Percentiles rank a stretch among this genome's conserved stretches.
phyloP scores from a whole-genome alignment of 2,329 filamentous ascomycete species.

The Colletotrichum karsti region DNA sequence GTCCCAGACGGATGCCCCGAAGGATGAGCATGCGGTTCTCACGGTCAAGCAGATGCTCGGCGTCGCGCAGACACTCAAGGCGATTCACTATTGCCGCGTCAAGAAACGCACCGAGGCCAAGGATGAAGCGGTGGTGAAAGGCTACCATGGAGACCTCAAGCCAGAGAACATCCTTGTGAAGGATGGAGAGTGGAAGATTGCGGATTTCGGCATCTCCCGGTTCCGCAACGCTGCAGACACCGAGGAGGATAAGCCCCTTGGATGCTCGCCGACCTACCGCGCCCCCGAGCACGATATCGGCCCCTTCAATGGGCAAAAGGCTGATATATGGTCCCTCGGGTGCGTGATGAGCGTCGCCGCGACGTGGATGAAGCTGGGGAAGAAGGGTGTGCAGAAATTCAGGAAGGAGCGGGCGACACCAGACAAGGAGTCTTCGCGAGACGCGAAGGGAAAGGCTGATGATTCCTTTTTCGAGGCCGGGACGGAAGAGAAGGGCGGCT shows the following conservation, averaged over 20 bases:
- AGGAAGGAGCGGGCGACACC: not conserved
- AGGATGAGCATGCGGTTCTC: not conserved
- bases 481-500: not conserved
- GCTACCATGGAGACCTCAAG: constrained; percentile 4
- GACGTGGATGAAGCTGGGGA: constrained; percentile 1
- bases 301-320: not conserved
- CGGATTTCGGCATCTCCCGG: not conserved
- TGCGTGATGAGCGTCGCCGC: constrained; percentile 17
- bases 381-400: not conserved
- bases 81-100: not conserved
- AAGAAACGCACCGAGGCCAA: not conserved
- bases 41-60: constrained; percentile 1
- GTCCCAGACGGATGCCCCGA: not conserved
- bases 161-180: not conserved
- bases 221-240: not conserved
- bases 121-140: not conserved
- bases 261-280: constrained; percentile 5
- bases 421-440: no score
- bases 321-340: not conserved
- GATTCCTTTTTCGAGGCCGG: not conserved
- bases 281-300: constrained; percentile 1
- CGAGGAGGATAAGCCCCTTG: not conserved
- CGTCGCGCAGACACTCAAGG: not conserved
- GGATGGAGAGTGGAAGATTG: not conserved
- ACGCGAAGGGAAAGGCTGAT: not conserved